Base-by-base conservation (phyloP, 306 rosid genomes). In the Chamaecrista fasciculata region DNA sequence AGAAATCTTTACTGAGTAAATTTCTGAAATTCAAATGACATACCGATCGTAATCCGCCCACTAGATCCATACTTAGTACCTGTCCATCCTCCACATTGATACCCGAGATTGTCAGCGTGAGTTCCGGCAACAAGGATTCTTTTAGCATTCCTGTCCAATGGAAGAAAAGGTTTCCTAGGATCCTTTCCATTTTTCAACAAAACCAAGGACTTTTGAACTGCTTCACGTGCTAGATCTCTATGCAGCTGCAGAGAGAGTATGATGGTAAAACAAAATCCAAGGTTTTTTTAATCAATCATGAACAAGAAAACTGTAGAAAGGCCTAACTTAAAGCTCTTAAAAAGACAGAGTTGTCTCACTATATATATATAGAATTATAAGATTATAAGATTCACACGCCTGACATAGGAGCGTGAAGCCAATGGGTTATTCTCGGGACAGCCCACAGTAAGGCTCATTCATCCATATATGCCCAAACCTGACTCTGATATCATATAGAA, bases 101-200 rank as follows among this genome's bases (percentile, higher is more conserved):
- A 86, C 61, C 97, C 96, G 59, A 91, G 90, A 85, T 91, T 64
- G 74, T 88, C 94, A 0, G 88, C 91, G n/a, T 91, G 97, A n/a
- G 90, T 85, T 70, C 97, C 96, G 5, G 86, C 21, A 29, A 91
- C 87, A 71, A 86, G 91, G 69, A 91, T 82, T 78, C 79, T 83
- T 73, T 83, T 86, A 15, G 87, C 90, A 70, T 75, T 82, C 66
- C 67, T 87, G 58, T 82, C 80, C 68, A 89, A 67, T 20, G 96
- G 96, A 77, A 89, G 94, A 77, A 91, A 86, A 44, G 88, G 87
- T 69, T 84, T 78, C 42, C 15, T 65, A 26, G 51, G 78, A 73
- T 77, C 69, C 80, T 83, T 87, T 59, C 96, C 97, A 69, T 89
- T 91, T 83, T 86, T 89, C 78, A 91, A 75, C 75, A 91, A 85